Evolutionary conservation across 495 filamentous ascomycete genomes (phyloP).

Genomic region (Lineolata rhizophorae): DNA sequence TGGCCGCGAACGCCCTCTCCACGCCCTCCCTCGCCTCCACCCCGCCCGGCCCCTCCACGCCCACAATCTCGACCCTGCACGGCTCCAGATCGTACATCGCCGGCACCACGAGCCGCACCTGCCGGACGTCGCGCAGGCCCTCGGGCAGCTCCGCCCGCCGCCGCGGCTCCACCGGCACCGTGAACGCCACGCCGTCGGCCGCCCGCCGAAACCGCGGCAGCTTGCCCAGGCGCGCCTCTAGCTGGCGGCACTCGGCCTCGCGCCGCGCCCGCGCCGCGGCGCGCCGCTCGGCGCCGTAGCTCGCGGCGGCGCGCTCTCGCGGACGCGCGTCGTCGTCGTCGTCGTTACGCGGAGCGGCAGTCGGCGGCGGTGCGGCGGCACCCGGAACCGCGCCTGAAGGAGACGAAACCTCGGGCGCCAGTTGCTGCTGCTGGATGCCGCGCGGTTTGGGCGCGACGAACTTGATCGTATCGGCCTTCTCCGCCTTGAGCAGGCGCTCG

Average conservation of each 20-base stretch:
- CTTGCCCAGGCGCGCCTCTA: conserved; percentile 60
- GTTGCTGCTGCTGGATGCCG: conserved; percentile 1
- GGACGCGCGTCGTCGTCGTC: conserved; percentile 2
- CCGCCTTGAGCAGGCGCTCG: conserved; percentile 45
- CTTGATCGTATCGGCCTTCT: conserved; percentile 60
- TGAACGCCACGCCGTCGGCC: conserved; percentile 45
- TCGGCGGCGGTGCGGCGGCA: too few species aligned
- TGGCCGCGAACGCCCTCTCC: conserved; percentile 41
- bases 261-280: conserved; percentile 39
- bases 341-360: too few species aligned
- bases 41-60: conserved; percentile 32
- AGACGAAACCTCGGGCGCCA: neutral
- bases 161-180: conserved; percentile 48
- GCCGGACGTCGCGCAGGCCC: conserved; percentile 37
- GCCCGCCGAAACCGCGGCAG: conserved; percentile 47
- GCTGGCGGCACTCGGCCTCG: conserved; percentile 42
- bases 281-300: conserved; percentile 33
- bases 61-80: conserved; percentile 41
- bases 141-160: conserved; percentile 37
- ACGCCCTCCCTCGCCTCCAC: conserved; percentile 38
- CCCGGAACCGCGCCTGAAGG: neutral
- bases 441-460: conserved; percentile 43
- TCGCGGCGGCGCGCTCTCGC: conserved; percentile 18
- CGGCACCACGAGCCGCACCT: conserved; percentile 49
- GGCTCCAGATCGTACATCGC: conserved; percentile 49